Conservation (phyloP, 2,329 filamentous ascomycete genomes). For the Colletotrichum sp. region DNA sequence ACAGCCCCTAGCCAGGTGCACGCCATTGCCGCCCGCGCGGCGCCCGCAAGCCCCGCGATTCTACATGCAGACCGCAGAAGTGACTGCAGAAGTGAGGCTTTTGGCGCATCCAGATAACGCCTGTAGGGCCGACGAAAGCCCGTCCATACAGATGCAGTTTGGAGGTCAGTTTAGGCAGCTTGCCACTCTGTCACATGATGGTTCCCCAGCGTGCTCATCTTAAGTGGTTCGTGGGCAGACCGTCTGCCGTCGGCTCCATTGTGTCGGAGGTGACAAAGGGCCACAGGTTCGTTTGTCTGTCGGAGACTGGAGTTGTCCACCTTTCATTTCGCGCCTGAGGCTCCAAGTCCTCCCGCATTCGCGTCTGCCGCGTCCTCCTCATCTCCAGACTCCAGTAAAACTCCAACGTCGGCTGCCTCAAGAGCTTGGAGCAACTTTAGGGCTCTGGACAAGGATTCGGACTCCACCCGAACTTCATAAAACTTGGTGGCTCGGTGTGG, state of each 20-base stretch:
- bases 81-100: neutral
- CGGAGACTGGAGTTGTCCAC: neutral
- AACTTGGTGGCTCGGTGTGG: constrained; percentile 13
- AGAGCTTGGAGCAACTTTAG: neutral
- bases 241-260: neutral
- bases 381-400: neutral
- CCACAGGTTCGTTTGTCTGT: neutral
- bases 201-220: neutral
- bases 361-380: neutral
- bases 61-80: neutral
- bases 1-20: neutral
- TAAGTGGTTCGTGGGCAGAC: neutral
- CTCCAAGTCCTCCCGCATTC: neutral
- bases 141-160: neutral
- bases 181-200: constrained; percentile 11
- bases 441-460: neutral
- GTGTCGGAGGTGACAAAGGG: neutral
- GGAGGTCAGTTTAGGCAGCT: constrained; percentile 7
- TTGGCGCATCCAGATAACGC: neutral
- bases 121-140: neutral
- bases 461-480: neutral
- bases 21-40: neutral
- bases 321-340: neutral
- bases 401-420: constrained; percentile 5
- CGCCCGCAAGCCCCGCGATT: neutral